A percentile compares a stretch with the other conserved stretches of the same genome.
phyloP scores from a whole-genome alignment of 2,329 filamentous ascomycete species.

The Polytolypa hystricis region DNA sequence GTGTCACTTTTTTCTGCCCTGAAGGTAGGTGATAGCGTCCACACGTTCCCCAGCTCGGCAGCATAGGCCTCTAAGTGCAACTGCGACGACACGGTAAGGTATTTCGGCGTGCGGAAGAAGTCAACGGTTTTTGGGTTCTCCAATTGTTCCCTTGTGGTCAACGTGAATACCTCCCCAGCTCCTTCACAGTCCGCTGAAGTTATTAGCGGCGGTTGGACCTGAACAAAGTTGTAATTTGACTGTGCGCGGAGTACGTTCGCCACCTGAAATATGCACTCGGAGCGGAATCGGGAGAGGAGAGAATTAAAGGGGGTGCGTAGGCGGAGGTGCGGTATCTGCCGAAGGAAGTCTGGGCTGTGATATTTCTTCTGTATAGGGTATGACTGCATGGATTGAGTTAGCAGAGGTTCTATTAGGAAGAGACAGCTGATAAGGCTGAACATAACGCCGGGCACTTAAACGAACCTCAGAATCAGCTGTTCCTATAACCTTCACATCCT shows the following conservation, averaged over 20 bases:
- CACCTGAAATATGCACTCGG: slow-evolving; percentile 61
- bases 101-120: slow-evolving; percentile 84
- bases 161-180: slow-evolving; percentile 81
- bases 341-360: slow-evolving; percentile 77
- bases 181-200: slow-evolving; percentile 97
- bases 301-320: slow-evolving; percentile 71
- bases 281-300: slow-evolving; percentile 69
- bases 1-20: slow-evolving; percentile 90
- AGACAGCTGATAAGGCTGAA: background rate
- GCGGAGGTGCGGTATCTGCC: slow-evolving; percentile 78
- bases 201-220: slow-evolving; percentile 86
- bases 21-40: slow-evolving; percentile 89
- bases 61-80: slow-evolving; percentile 87
- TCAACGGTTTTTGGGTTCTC: slow-evolving; percentile 32
- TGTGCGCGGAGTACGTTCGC: slow-evolving; percentile 60
- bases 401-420: background rate
- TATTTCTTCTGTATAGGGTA: slow-evolving; percentile 97
- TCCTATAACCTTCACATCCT: slow-evolving; percentile 59
- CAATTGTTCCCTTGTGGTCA: slow-evolving; percentile 39
- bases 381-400: slow-evolving; percentile 42
- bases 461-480: slow-evolving; percentile 67
- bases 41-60: slow-evolving; percentile 79
- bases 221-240: slow-evolving; percentile 46
- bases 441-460: slow-evolving; percentile 11
- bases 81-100: slow-evolving; percentile 89